These are phyloP conservation scores for Diplotaxis tenuifolia DNA, from an alignment of 345 rosid genomes.

Conservation along the genomic window DNA sequence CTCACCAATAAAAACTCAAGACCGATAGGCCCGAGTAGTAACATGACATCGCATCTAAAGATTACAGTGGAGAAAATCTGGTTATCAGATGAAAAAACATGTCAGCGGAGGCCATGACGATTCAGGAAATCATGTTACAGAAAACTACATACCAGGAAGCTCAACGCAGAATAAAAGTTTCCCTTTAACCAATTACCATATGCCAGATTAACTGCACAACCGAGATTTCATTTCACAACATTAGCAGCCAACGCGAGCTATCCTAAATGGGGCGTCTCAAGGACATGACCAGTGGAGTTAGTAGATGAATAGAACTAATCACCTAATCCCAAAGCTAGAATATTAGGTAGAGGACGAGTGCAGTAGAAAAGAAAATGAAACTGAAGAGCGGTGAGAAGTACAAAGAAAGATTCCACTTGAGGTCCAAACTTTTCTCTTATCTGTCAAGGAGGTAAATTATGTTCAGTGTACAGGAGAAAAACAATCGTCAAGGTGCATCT, in stretches of 20 bases:
- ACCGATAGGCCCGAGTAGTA: conserved; percentile 81
- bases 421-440: conserved; percentile 72
- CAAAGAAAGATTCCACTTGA: conserved; percentile 95
- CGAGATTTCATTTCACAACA: conserved; percentile 24
- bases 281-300: neutral
- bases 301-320: conserved; percentile 31
- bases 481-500: conserved; percentile 9
- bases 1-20: conserved; percentile 79
- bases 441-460: conserved; percentile 41
- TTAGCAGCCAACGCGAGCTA: conserved; percentile 13
- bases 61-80: conserved; percentile 70
- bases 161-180: conserved; percentile 59
- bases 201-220: conserved; percentile 73
- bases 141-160: conserved; percentile 64
- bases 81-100: conserved; percentile 27
- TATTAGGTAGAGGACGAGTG: conserved; percentile 90
- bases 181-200: conserved; percentile 76
- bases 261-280: conserved; percentile 8
- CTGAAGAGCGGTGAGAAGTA: conserved; percentile 70
- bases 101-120: conserved; percentile 12
- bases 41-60: conserved; percentile 84
- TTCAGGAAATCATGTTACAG: conserved; percentile 4
- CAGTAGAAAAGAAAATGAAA: conserved; percentile 94
- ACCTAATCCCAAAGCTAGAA: conserved; percentile 87
- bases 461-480: conserved; percentile 4